A percentile compares a stretch with the other conserved stretches of the same genome.
Conservation (phyloP, 169 alveolate species). For the Eimeria acervulina region DNA sequence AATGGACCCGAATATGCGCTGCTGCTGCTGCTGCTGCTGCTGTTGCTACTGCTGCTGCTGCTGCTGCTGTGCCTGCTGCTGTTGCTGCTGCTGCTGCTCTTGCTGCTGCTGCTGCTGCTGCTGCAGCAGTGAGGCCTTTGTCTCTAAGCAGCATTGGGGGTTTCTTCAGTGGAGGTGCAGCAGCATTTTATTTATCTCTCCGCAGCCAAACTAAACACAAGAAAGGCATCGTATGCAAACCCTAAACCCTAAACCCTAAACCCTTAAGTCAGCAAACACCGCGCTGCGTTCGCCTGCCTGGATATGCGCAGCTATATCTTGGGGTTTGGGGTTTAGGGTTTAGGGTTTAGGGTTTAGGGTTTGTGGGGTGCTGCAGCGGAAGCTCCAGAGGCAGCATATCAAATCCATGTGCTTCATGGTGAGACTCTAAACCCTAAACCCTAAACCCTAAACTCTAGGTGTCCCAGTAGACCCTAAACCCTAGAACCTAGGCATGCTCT, state of each 20-base stretch:
- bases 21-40: neutral
- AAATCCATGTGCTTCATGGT: slow-evolving; percentile 12
- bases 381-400: slow-evolving; percentile 24
- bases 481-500: neutral
- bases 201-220: neutral
- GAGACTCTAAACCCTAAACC: neutral
- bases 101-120: slow-evolving; percentile 21
- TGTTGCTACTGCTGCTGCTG: too few species aligned
- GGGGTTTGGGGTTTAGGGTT: too few species aligned
- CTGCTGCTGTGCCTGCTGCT: too few species aligned
- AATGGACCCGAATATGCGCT: neutral
- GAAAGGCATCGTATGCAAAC: neutral
- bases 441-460: neutral
- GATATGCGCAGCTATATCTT: too few species aligned
- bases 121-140: neutral
- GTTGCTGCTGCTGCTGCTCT: neutral
- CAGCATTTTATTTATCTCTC: neutral
- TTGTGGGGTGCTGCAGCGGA: slow-evolving; percentile 6
- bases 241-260: slow-evolving; percentile 45
- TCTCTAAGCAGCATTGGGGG: neutral
- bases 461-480: neutral
- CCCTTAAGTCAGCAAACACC: too few species aligned
- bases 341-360: neutral
- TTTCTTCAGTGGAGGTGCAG: neutral
- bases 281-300: too few species aligned